Conservation (phyloP, 352 stramenopile genomes). For the Globisporangium takayamanum region DNA sequence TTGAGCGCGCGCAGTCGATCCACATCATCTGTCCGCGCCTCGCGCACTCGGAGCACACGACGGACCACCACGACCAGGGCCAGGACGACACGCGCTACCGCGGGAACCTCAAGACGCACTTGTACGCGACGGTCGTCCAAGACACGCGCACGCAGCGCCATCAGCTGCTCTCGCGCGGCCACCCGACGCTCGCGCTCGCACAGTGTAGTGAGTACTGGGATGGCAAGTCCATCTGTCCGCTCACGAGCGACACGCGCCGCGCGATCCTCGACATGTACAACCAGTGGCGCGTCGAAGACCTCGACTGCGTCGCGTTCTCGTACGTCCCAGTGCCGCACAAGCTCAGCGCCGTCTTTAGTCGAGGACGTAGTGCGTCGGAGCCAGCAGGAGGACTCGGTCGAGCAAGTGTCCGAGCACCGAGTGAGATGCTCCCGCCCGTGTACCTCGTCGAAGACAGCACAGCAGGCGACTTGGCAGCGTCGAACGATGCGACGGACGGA, state of each 20-base stretch:
- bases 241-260: constrained; percentile 73
- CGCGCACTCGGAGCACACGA: constrained; percentile 77
- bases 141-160: constrained; percentile 77
- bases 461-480: constrained; percentile 5
- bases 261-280: constrained; percentile 87
- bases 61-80: constrained; percentile 79
- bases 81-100: constrained; percentile 80
- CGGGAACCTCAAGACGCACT: constrained; percentile 80
- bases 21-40: constrained; percentile 80
- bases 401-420: not conserved
- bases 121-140: constrained; percentile 81
- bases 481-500: not conserved
- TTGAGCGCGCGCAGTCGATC: constrained; percentile 64
- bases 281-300: constrained; percentile 82
- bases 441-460: constrained; percentile 79
- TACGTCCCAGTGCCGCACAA: constrained; percentile 79
- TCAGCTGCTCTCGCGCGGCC: constrained; percentile 70
- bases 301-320: constrained; percentile 79
- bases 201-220: constrained; percentile 87
- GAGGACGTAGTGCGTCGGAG: not conserved
- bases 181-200: constrained; percentile 62
- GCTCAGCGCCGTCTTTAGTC: constrained; percentile 47
- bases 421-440: constrained; percentile 49
- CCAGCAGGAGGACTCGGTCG: not conserved
- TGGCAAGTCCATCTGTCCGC: constrained; percentile 80